phyloP scores from a whole-genome alignment of 2,329 filamentous ascomycete genomes.

The Lecanicillium sp. region DNA sequence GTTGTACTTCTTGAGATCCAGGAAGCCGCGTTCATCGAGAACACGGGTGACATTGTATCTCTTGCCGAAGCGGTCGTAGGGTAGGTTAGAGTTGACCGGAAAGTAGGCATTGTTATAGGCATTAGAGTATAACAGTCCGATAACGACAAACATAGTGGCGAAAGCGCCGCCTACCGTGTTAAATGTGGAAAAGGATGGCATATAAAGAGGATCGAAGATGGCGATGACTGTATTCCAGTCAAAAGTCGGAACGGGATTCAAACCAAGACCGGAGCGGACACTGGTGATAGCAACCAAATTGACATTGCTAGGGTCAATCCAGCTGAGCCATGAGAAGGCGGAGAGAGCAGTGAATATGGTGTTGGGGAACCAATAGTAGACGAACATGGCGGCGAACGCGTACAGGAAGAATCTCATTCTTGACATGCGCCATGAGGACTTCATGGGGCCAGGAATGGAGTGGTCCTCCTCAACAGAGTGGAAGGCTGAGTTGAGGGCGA shows the following conservation, averaged over 20 bases:
- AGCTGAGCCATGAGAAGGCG: constrained; percentile 47
- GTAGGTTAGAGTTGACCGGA: constrained; percentile 35
- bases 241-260: constrained; percentile 36
- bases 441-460: constrained; percentile 28
- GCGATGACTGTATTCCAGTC: constrained; percentile 37
- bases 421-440: constrained; percentile 33
- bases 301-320: constrained; percentile 42
- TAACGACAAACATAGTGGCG: constrained; percentile 23
- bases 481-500: constrained; percentile 31
- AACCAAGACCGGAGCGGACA: constrained; percentile 31
- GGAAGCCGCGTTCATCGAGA: constrained; percentile 28
- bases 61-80: constrained; percentile 33
- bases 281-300: constrained; percentile 33
- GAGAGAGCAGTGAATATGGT: constrained; percentile 43
- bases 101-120: constrained; percentile 31
- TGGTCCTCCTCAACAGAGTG: constrained; percentile 16
- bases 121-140: constrained; percentile 28
- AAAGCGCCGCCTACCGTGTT: constrained; percentile 29
- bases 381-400: constrained; percentile 40
- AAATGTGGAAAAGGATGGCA: constrained; percentile 32
- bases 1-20: constrained; percentile 32
- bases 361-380: constrained; percentile 50
- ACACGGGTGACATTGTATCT: constrained; percentile 33
- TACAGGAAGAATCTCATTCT: constrained; percentile 42
- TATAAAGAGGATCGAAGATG: constrained; percentile 31